Evolutionary conservation across 305 asterid genomes (phyloP).

Genomic region (Fraxinus velutina): DNA sequence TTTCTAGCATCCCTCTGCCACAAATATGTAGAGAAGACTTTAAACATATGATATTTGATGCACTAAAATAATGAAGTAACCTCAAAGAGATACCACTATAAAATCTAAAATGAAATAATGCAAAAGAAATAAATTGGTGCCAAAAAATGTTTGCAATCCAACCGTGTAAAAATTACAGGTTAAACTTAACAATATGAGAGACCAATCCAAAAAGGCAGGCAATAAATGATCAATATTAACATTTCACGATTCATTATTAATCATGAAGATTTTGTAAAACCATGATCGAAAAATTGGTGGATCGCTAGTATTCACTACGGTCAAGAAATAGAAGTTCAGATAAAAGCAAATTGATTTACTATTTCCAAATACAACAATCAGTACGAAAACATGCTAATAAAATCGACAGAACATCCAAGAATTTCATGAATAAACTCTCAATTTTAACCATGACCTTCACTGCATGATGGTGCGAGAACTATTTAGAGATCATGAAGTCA

Average conservation of each 20-base stretch:
- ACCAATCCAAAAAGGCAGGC: background rate
- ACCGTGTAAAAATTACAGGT: slow-evolving; percentile 2
- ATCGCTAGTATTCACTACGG: background rate
- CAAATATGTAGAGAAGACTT: slow-evolving; percentile 17
- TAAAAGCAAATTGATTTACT: background rate
- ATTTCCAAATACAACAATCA: background rate
- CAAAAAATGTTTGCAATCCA: slow-evolving; percentile 1
- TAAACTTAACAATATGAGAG: background rate
- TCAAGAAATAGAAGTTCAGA: background rate
- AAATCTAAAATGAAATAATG: background rate
- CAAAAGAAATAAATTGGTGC: background rate
- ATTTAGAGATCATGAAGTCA: background rate
- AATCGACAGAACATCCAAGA: background rate
- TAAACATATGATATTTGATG: slow-evolving; percentile 1
- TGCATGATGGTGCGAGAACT: background rate
- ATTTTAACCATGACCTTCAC: background rate
- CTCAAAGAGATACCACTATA: background rate
- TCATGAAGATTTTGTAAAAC: background rate
- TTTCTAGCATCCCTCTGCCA: slow-evolving; percentile 78
- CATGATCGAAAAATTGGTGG: background rate
- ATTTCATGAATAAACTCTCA: background rate
- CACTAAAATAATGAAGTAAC: background rate
- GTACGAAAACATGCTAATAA: background rate
- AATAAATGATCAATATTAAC: background rate
- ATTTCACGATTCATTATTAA: background rate